Evolutionary conservation across 345 rosid species (phyloP).

Genomic region (Syzygium grande): DNA sequence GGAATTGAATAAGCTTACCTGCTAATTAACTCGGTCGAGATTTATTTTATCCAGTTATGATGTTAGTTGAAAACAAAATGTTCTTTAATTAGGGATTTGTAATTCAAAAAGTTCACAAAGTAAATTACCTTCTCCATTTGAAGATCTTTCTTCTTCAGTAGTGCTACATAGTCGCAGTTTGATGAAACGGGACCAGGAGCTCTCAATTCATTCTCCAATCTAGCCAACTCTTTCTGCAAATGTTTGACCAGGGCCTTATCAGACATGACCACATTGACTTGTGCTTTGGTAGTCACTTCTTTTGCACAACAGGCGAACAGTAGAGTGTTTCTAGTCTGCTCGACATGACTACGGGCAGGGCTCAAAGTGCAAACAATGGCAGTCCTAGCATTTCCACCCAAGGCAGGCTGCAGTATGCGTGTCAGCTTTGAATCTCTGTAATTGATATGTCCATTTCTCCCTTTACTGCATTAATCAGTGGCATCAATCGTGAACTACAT

Average conservation of each 20-base stretch:
- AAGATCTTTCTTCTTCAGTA: conserved; percentile 79
- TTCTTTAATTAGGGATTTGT: not conserved
- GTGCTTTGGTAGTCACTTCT: conserved; percentile 95
- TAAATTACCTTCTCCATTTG: conserved; percentile 77
- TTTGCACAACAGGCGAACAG: conserved; percentile 96
- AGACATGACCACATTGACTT: conserved; percentile 97
- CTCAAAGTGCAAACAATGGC: conserved; percentile 95
- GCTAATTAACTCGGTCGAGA: not conserved
- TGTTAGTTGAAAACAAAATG: not conserved
- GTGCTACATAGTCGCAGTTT: conserved; percentile 48
- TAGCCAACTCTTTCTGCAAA: conserved; percentile 82
- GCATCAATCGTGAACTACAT: not conserved
- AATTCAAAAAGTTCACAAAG: not conserved
- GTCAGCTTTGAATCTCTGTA: conserved; percentile 97
- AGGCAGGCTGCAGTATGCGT: conserved; percentile 84
- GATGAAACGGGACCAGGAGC: conserved; percentile 52
- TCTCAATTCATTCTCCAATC: conserved; percentile 86
- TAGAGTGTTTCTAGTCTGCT: conserved; percentile 96
- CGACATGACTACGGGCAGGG: conserved; percentile 95
- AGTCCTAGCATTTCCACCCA: conserved; percentile 97
- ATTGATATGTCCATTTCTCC: conserved; percentile 90
- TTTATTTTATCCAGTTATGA: not conserved
- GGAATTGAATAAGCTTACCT: not conserved
- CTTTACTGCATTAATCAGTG: conserved; percentile 48
- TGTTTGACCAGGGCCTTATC: conserved; percentile 98